A percentile compares a stretch with the other conserved stretches of the same genome.
Conservation (phyloP, 2,329 filamentous ascomycete genomes). For the Penicillium corylophilum region DNA sequence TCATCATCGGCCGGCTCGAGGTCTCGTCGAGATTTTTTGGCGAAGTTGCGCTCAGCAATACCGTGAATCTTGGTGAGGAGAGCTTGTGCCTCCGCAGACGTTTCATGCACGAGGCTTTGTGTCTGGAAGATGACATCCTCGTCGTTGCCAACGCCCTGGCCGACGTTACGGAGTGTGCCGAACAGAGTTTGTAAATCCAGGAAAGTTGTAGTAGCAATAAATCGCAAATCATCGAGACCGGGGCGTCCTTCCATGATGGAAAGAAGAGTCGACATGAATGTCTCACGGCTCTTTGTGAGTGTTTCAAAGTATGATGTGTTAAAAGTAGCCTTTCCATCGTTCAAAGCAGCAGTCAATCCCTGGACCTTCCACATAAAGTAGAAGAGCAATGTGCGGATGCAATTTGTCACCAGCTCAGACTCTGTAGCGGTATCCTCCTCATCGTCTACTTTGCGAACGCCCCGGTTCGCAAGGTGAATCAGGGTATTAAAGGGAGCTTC, state of each 20-base stretch:
- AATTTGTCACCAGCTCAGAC: constrained; percentile 72
- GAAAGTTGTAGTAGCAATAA: constrained; percentile 71
- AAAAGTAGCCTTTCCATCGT: constrained; percentile 56
- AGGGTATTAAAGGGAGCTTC: constrained; percentile 63
- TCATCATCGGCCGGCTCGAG: constrained; percentile 63
- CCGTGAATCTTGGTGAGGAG: constrained; percentile 76
- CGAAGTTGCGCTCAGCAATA: constrained; percentile 71
- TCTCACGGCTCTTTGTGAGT: constrained; percentile 61
- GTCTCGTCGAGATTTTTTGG: constrained; percentile 59
- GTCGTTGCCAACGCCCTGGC: constrained; percentile 39
- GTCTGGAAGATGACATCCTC: constrained; percentile 55
- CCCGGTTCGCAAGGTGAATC: constrained; percentile 70
- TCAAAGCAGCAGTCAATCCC: constrained; percentile 56
- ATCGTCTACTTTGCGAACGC: constrained; percentile 61
- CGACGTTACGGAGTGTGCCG: constrained; percentile 63
- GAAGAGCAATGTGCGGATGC: constrained; percentile 74
- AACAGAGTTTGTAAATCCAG: constrained; percentile 83
- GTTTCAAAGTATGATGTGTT: constrained; percentile 65
- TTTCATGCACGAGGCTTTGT: constrained; percentile 64
- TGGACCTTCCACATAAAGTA: constrained; percentile 95
- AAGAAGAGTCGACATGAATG: constrained; percentile 51
- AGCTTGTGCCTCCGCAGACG: constrained; percentile 61
- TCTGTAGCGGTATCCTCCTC: constrained; percentile 74
- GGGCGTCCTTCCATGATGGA: constrained; percentile 51
- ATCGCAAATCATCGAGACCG: constrained; percentile 70